Evolutionary conservation across 345 rosid genomes (phyloP).

Genomic region (Camelina hispida): DNA sequence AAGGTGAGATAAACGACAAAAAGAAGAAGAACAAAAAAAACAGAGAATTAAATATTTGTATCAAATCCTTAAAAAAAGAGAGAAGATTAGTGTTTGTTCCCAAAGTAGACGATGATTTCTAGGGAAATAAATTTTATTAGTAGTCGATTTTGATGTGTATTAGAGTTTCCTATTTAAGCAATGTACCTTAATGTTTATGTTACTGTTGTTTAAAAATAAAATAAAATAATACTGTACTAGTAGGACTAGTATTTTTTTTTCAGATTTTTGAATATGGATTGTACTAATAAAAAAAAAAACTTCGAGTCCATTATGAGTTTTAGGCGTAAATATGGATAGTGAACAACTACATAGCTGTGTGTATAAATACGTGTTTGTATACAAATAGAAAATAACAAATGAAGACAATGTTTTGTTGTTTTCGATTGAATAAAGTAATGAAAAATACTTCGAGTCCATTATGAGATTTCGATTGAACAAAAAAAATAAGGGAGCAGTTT

Average conservation of each 20-base stretch:
- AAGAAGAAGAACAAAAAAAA: neutral
- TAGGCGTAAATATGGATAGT: slow-evolving; percentile 28
- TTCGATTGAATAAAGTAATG: neutral
- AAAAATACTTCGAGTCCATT: too few species aligned
- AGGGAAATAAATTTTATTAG: slow-evolving; percentile 12
- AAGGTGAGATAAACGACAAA: neutral
- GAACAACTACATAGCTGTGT: slow-evolving; percentile 29
- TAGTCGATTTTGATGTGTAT: slow-evolving; percentile 20
- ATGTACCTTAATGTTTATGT: slow-evolving; percentile 20
- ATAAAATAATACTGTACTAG: neutral
- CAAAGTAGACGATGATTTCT: slow-evolving; percentile 36
- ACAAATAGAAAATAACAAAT: slow-evolving; percentile 35
- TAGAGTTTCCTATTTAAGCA: slow-evolving; percentile 21
- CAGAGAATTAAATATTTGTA: neutral
- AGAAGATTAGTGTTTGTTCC: slow-evolving; percentile 36
- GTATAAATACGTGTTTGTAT: slow-evolving; percentile 30
- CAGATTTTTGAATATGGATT: slow-evolving; percentile 11
- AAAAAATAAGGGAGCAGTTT: slow-evolving; percentile 17
- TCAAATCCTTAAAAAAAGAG: slow-evolving; percentile 26
- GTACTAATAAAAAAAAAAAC: neutral
- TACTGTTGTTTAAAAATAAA: too few species aligned
- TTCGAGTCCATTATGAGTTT: neutral
- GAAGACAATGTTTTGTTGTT: slow-evolving; percentile 38
- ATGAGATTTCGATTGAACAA: too few species aligned
- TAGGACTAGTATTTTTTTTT: neutral